phyloP scores from a whole-genome alignment of 768 basidiomycete species.

The Imleria badia region DNA sequence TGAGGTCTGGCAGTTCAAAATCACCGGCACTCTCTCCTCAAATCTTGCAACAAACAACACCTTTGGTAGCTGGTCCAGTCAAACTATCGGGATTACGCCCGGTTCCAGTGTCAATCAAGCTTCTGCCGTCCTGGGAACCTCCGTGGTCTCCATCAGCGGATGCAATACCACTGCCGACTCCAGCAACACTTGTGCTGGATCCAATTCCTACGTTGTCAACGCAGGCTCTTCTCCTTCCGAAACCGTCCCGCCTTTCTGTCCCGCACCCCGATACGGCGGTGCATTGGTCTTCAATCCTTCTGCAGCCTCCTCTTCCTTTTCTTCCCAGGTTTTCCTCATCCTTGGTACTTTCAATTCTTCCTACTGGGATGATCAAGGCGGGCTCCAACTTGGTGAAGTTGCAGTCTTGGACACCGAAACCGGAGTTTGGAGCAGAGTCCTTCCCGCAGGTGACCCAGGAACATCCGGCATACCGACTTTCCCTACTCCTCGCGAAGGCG shows the following conservation, averaged over 20 bases:
- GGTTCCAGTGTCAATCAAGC: slow-evolving; percentile 45
- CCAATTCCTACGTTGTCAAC: slow-evolving; percentile 55
- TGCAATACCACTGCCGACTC: slow-evolving; percentile 47
- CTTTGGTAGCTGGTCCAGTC: slow-evolving; percentile 58
- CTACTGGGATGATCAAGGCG: slow-evolving; percentile 65
- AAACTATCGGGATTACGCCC: slow-evolving; percentile 39
- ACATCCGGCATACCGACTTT: slow-evolving; percentile 43
- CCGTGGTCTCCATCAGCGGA: slow-evolving; percentile 60
- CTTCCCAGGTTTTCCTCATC: slow-evolving; percentile 65
- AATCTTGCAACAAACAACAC: slow-evolving; percentile 52
- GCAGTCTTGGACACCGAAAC: slow-evolving; percentile 62
- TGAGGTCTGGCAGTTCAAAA: slow-evolving; percentile 67
- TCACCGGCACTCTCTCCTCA: slow-evolving; percentile 71
- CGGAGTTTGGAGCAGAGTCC: slow-evolving; percentile 67
- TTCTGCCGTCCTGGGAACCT: slow-evolving; percentile 53
- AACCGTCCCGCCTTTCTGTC: slow-evolving; percentile 50
- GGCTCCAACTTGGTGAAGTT: slow-evolving; percentile 68
- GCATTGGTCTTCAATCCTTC: slow-evolving; percentile 55
- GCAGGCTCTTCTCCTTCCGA: slow-evolving; percentile 26
- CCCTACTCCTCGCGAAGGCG: slow-evolving; percentile 71
- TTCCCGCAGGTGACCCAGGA: slow-evolving; percentile 74
- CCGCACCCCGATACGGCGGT: slow-evolving; percentile 64
- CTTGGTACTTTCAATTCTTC: slow-evolving; percentile 66
- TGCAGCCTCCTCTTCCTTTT: slow-evolving; percentile 49
- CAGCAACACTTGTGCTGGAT: slow-evolving; percentile 54